Evolutionary conservation across 306 rosid genomes (phyloP).

Genomic region (Quercus dentata): DNA sequence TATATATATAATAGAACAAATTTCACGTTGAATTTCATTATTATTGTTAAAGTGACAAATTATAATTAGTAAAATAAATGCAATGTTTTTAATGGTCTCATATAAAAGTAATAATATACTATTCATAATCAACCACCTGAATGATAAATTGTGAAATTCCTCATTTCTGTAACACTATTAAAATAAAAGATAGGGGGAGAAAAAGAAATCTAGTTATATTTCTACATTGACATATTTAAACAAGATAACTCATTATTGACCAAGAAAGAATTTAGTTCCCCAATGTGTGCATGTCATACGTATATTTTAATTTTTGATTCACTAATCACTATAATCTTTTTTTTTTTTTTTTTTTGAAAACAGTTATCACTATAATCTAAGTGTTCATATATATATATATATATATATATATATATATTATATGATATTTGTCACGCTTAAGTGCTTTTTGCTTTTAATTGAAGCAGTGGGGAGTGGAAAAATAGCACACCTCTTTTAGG

Average conservation of each 20-base stretch:
- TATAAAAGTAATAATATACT: too few species aligned
- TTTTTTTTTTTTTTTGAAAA: too few species aligned
- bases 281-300: background rate
- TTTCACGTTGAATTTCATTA: background rate
- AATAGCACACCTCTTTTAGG: slow-evolving; percentile 27
- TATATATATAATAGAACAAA: background rate
- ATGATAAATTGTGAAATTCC: too few species aligned
- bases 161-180: too few species aligned
- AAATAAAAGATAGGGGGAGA: too few species aligned
- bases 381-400: background rate
- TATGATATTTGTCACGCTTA: slow-evolving; percentile 28
- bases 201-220: background rate
- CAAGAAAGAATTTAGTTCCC: background rate
- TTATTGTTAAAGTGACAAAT: too few species aligned
- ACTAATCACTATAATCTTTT: too few species aligned
- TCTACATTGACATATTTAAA: background rate
- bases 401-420: too few species aligned
- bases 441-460: slow-evolving; percentile 30
- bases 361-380: background rate
- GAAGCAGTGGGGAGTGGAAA: slow-evolving; percentile 18
- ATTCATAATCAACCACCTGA: too few species aligned
- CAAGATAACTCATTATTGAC: slow-evolving; percentile 10
- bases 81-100: too few species aligned
- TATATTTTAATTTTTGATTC: background rate
- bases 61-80: too few species aligned